phyloP scores from a whole-genome alignment of 345 rosid species.

The Sisymbrium irio region DNA sequence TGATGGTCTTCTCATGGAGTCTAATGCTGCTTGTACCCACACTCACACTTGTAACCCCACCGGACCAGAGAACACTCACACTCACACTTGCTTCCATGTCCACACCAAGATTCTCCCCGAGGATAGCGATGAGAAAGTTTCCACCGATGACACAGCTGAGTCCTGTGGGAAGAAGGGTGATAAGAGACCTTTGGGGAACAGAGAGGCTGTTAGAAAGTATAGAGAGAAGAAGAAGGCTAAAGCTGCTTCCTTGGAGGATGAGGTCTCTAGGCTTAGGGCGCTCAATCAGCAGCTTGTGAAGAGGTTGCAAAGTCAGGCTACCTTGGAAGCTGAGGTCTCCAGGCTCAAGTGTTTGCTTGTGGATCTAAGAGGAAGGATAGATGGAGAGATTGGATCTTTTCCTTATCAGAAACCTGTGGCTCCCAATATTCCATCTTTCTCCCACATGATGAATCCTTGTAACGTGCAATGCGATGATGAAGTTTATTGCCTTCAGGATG shows the following conservation, averaged over 20 bases:
- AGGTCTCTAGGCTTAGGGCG: slow-evolving; percentile 62
- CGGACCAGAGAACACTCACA: slow-evolving; percentile 83
- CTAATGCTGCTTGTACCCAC: slow-evolving; percentile 78
- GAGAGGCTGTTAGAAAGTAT: slow-evolving; percentile 93
- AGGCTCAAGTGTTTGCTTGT: slow-evolving; percentile 98
- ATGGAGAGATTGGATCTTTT: slow-evolving; percentile 93
- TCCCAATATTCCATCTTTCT: slow-evolving; percentile 43
- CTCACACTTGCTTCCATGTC: slow-evolving; percentile 90
- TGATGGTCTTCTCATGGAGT: slow-evolving; percentile 61
- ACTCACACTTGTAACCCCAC: slow-evolving; percentile 94
- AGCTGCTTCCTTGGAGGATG: slow-evolving; percentile 92
- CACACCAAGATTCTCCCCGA: slow-evolving; percentile 79
- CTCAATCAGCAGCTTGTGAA: slow-evolving; percentile 81
- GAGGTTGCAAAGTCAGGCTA: slow-evolving; percentile 88
- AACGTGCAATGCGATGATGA: slow-evolving; percentile 70
- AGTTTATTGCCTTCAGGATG: slow-evolving; percentile 64
- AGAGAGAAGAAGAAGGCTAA: slow-evolving; percentile 98
- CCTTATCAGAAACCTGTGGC: slow-evolving; percentile 77
- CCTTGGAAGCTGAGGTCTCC: slow-evolving; percentile 79
- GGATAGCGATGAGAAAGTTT: slow-evolving; percentile 57
- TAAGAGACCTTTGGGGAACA: slow-evolving; percentile 76
- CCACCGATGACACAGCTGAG: slow-evolving; percentile 75
- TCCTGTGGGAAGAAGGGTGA: slow-evolving; percentile 59
- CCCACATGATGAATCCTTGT: slow-evolving; percentile 80
- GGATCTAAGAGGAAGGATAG: slow-evolving; percentile 92